Conservation (phyloP, 306 rosid genomes). For the Fagus crenata region DNA sequence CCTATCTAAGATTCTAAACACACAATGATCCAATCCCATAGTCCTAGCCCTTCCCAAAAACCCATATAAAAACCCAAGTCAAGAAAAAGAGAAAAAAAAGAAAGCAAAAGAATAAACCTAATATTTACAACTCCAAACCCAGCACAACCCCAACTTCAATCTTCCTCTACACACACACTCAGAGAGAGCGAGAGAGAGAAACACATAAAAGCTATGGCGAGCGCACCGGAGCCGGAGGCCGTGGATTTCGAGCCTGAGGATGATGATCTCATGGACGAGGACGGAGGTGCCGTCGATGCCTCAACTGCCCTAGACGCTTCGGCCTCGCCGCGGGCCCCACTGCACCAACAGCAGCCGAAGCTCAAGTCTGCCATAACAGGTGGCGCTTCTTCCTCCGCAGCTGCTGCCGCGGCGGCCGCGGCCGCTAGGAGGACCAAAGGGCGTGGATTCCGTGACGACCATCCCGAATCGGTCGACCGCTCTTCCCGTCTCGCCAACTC, state of each 20-base stretch:
- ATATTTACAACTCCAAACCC: background rate
- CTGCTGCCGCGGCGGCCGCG: conserved; percentile 9
- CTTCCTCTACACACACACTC: too few relatives aligned
- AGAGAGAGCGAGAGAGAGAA: background rate
- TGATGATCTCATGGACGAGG: conserved; percentile 99
- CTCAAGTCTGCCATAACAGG: conserved; percentile 94
- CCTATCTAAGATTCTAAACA: too few relatives aligned
- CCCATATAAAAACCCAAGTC: background rate
- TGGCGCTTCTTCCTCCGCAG: conserved; percentile 53
- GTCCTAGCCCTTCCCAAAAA: background rate
- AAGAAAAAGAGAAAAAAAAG: too few relatives aligned
- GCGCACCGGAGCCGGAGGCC: conserved; percentile 88
- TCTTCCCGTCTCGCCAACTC: conserved; percentile 66
- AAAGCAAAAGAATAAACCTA: too few relatives aligned
- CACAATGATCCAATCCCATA: too few relatives aligned
- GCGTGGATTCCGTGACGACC: conserved; percentile 87
- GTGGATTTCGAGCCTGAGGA: conserved; percentile 98
- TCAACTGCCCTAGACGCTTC: conserved; percentile 50
- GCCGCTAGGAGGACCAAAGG: conserved; percentile 85
- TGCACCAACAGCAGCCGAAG: conserved; percentile 45
- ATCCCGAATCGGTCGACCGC: conserved; percentile 65
- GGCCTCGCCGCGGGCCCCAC: conserved; percentile 73
- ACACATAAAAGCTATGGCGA: conserved; percentile 37
- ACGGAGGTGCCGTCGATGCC: conserved; percentile 68
- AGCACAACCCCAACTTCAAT: too few relatives aligned